phyloP scores from a whole-genome alignment of 1,284 basidiomycete genomes.

The Cryptococcus jaspeensis region DNA sequence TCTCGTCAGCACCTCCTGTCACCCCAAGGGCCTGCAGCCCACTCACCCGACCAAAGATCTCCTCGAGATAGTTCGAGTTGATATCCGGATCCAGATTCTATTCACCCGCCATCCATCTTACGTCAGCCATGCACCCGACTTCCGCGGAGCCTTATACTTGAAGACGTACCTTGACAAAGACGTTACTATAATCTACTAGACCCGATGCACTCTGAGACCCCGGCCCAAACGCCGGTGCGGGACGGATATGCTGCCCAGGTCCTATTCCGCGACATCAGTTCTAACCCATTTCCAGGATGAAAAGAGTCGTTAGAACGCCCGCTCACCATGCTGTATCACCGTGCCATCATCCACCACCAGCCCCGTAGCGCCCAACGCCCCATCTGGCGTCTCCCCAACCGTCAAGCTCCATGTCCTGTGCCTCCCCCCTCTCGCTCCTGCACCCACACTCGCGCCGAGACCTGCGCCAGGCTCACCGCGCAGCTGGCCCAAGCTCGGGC shows the following conservation, averaged over 20 bases:
- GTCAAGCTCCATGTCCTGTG: conserved; percentile 30
- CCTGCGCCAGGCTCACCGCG: too few species aligned
- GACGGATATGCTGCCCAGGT: conserved; percentile 83
- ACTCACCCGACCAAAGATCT: conserved; percentile 72
- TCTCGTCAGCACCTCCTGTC: background rate
- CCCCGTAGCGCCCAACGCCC: conserved; percentile 22
- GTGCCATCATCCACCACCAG: conserved; percentile 36
- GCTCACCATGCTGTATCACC: conserved; percentile 64
- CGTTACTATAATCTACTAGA: conserved; percentile 84
- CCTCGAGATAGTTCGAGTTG: conserved; percentile 75
- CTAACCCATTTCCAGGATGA: background rate
- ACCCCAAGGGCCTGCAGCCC: too few species aligned
- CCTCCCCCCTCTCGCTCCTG: background rate
- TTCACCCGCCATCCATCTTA: too few species aligned
- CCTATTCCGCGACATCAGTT: too few species aligned
- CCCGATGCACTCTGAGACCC: conserved; percentile 77
- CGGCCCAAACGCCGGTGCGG: conserved; percentile 68
- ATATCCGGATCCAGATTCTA: conserved; percentile 82
- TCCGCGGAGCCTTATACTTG: too few species aligned
- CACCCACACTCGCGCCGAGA: too few species aligned
- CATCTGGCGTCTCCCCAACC: conserved; percentile 22
- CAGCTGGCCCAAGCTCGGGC: conserved; percentile 9
- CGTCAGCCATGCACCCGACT: conserved; percentile 4
- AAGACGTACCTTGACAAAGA: conserved; percentile 63
- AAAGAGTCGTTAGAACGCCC: background rate